phyloP scores from a whole-genome alignment of 805 yeast genomes.

The Saturnispora zaruensis region DNA sequence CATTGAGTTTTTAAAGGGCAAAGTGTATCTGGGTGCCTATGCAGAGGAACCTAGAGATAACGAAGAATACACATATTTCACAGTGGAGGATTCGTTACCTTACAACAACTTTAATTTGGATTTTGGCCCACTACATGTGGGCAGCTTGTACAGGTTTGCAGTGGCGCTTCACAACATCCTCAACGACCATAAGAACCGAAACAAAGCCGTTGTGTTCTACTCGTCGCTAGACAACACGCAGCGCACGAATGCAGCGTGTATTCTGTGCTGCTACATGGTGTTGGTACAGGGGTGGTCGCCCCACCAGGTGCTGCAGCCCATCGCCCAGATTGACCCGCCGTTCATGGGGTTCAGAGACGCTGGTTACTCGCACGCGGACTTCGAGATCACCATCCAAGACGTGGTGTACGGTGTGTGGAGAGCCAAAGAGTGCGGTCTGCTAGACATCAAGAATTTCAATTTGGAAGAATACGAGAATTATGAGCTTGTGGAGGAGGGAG shows the following conservation, averaged over 20 bases:
- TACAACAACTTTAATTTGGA: conserved; percentile 94
- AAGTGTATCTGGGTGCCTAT: conserved; percentile 86
- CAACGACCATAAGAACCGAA: conserved; percentile 74
- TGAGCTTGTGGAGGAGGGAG: conserved; percentile 96
- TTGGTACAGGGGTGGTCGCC: conserved; percentile 97
- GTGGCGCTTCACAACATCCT: conserved; percentile 86
- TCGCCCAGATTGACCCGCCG: conserved; percentile 86
- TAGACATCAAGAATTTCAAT: conserved; percentile 79
- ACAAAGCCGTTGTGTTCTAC: conserved; percentile 85
- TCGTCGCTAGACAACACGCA: conserved; percentile 74
- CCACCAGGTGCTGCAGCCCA: conserved; percentile 91
- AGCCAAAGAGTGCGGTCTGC: conserved; percentile 85
- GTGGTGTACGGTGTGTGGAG: conserved; percentile 96
- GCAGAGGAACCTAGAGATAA: conserved; percentile 74
- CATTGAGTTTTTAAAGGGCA: conserved; percentile 37
- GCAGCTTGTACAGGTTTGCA: conserved; percentile 90
- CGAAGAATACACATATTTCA: conserved; percentile 68
- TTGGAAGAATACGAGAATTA: conserved; percentile 90
- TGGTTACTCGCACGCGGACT: conserved; percentile 93
- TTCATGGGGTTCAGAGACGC: conserved; percentile 95
- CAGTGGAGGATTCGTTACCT: conserved; percentile 86
- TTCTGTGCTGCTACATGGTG: conserved; percentile 90
- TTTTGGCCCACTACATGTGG: conserved; percentile 93
- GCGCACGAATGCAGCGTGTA: conserved; percentile 90
- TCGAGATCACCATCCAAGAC: conserved; percentile 88